Percentiles rank a stretch among this genome's conserved stretches.
phyloP scores from a whole-genome alignment of 441 rosid genomes.

The Pelargonium cotyledonis region DNA sequence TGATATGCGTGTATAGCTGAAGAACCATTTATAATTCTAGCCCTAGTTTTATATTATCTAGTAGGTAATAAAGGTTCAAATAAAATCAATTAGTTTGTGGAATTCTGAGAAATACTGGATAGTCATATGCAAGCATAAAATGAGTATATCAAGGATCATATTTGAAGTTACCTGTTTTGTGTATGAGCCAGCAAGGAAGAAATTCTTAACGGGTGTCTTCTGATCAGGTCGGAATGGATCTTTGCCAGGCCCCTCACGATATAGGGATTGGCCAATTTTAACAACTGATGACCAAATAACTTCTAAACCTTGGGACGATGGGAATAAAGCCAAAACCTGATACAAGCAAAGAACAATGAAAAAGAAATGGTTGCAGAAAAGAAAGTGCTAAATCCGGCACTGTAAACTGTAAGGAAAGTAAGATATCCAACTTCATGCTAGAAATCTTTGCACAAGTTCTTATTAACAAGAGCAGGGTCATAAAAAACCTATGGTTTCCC shows the following conservation, averaged over 20 bases:
- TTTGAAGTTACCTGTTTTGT: conserved; percentile 67
- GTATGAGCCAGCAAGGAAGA: conserved; percentile 91
- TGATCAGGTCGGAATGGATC: conserved; percentile 97
- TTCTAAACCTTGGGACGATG: conserved; percentile 80
- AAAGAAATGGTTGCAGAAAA: background rate
- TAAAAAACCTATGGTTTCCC: too few relatives aligned
- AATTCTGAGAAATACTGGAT: background rate
- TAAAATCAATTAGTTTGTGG: background rate
- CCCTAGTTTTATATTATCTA: background rate
- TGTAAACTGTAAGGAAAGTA: too few relatives aligned
- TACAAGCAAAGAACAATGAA: conserved; percentile 12
- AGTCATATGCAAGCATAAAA: background rate
- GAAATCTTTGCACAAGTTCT: too few relatives aligned
- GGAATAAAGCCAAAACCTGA: conserved; percentile 74
- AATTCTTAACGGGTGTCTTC: conserved; percentile 80
- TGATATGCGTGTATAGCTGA: too few relatives aligned
- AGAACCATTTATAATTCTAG: too few relatives aligned
- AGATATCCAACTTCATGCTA: too few relatives aligned
- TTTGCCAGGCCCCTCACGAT: conserved; percentile 89
- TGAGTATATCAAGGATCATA: background rate
- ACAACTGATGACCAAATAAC: conserved; percentile 90
- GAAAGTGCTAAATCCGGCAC: too few relatives aligned
- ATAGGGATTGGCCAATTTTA: conserved; percentile 82
- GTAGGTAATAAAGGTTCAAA: background rate
- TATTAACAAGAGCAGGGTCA: too few relatives aligned